Evolutionary conservation across 352 stramenopile genomes (phyloP).

Genomic region (Phytopythium boreale): DNA sequence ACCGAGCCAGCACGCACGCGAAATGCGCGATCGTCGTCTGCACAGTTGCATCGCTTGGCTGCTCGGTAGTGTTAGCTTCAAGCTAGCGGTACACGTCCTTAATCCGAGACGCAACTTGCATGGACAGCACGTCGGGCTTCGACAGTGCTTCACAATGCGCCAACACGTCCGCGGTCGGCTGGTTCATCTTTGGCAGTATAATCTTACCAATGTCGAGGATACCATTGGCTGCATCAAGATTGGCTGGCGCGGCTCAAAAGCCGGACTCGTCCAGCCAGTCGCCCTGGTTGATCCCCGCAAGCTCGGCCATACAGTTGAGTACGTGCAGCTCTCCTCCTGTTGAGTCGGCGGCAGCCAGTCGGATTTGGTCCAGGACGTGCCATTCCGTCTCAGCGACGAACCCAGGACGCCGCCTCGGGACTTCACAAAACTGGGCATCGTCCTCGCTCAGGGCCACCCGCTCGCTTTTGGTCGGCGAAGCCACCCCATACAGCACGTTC

Average conservation of each 20-base stretch:
- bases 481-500: not conserved
- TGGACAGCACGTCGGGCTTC: not conserved
- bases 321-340: not conserved
- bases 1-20: not conserved
- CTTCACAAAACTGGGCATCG: not conserved
- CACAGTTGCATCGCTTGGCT: not conserved
- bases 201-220: not conserved
- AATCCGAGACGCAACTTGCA: not conserved
- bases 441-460: too few species aligned
- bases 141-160: not conserved
- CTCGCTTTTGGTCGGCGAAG: not conserved
- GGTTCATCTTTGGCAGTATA: not conserved
- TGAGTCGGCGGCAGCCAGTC: not conserved
- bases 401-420: not conserved
- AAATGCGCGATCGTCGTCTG: not conserved
- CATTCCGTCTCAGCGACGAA: not conserved
- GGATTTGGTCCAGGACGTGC: not conserved
- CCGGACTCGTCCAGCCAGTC: not conserved
- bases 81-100: not conserved
- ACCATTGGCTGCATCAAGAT: not conserved
- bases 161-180: not conserved
- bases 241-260: not conserved
- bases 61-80: not conserved
- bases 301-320: not conserved
- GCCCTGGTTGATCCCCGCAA: not conserved